Evolutionary conservation across 345 rosid species (phyloP), one percentile per base, ranked within the genome.

Genomic region (Arabidopsis suecica): DNA sequence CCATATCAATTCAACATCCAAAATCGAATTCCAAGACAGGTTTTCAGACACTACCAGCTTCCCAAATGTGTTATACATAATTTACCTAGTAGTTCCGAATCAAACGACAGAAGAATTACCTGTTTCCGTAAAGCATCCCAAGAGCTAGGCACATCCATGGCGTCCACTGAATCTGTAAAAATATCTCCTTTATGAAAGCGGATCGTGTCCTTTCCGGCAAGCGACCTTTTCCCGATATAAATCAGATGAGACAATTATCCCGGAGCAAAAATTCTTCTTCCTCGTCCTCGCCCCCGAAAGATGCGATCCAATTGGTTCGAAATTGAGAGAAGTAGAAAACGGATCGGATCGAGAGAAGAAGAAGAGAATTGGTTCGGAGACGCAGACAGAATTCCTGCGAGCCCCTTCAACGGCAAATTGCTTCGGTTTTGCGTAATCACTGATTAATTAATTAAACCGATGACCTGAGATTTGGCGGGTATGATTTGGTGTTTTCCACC

Each of bases 91-190:
- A 33, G 38, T 30, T 16, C 10, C 12, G 12, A 23, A 55, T 38
- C 11, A 34, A 42, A 42, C 2, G 11, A 53, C 36, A 58, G 4
- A 16, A 25, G n/a, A 25, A 44, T 16, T 36, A 94, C 98, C 96
- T 91, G 96, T 80, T 89, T 94, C 45, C 97, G 89, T 61, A 91
- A 74, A 71, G 96, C 90, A 84, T 91, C 97, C 97, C 98, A 91
- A 66, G 97, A 94, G 84, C 79, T 84, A 51, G 90, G 88, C 72
- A 82, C 89, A 13, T 94, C 96, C 97, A 91, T 94, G 44, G 76
- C 7, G 16, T 44, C 44, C 18, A 53, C 58, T 2, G 61, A 64
- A 66, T 50, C 65, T 61, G 58, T 33, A 2, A 49, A 70, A 38
- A 59, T 60, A 83, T 40, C 73, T 54, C 59, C 40, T 33, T 40